Evolutionary conservation across 2,329 filamentous ascomycete species (phyloP).

Genomic region (Parastagonospora nodorum): DNA sequence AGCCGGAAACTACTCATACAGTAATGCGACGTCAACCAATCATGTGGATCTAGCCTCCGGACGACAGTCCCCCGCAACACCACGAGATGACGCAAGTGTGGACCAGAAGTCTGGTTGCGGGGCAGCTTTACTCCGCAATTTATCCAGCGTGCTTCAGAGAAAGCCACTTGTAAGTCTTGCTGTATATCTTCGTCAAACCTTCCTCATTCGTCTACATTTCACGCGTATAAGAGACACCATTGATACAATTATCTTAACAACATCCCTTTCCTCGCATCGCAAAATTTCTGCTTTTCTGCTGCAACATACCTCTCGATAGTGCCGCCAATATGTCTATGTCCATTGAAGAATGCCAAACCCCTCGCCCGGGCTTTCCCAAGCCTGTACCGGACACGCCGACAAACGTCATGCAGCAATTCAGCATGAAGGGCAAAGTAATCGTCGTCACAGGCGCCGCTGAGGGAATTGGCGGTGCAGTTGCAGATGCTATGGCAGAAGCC

Average conservation of each 20-base stretch:
- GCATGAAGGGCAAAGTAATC: conserved; percentile 47
- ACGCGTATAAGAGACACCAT: neutral
- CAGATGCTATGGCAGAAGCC: conserved; percentile 46
- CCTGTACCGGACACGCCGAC: conserved; percentile 30
- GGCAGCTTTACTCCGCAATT: neutral
- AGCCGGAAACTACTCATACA: conserved; percentile 4
- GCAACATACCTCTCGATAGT: neutral
- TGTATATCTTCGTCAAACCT: neutral
- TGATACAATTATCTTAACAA: neutral
- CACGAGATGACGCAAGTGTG: conserved; percentile 5
- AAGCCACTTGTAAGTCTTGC: neutral
- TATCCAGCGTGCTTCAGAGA: neutral
- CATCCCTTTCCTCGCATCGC: neutral
- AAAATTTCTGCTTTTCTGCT: neutral
- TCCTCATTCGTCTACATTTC: neutral
- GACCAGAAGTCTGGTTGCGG: neutral
- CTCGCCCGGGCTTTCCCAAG: conserved; percentile 32
- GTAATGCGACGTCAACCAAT: conserved; percentile 5
- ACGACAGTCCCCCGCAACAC: conserved; percentile 30
- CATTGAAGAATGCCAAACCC: conserved; percentile 32
- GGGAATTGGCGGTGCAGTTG: conserved; percentile 59
- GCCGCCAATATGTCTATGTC: conserved; percentile 42
- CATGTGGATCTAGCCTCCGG: conserved; percentile 11
- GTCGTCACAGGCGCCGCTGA: conserved; percentile 54
- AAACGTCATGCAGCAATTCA: conserved; percentile 40